Conservation (phyloP, 139 green algal genomes). For the Spirogloea muscicola region DNA sequence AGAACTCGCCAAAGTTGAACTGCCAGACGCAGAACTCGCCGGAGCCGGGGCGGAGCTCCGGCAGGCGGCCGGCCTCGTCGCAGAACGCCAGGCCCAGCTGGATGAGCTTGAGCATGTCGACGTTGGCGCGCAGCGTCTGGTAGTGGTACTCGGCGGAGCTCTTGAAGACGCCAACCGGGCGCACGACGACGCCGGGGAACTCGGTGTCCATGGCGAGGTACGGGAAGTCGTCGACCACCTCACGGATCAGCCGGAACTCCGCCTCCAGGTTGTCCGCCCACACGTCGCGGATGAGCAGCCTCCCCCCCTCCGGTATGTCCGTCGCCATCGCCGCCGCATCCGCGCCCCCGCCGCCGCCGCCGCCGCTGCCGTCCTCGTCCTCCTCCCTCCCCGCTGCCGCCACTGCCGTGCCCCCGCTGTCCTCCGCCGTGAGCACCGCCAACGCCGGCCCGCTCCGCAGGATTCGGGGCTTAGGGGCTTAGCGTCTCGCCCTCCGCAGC, state of each 20-base stretch:
- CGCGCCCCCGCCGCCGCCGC: no score
- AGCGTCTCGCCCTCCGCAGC: no score
- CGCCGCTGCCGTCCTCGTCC: no score
- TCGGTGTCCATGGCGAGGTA: slow-evolving; percentile 99
- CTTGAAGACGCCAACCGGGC: slow-evolving; percentile 92
- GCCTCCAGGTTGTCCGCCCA: slow-evolving; percentile 93
- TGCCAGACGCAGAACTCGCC: slow-evolving; percentile 80
- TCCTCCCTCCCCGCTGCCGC: no score
- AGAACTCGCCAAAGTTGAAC: slow-evolving; percentile 99
- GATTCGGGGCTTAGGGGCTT: no score
- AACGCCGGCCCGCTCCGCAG: no score
- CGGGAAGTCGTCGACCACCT: slow-evolving; percentile 87
- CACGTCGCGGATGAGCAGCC: slow-evolving; percentile 76
- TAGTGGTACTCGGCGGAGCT: slow-evolving; percentile 95
- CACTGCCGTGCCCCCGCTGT: no score
- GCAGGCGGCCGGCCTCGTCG: slow-evolving; percentile 84
- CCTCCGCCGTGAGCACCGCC: no score
- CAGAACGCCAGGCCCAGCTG: slow-evolving; percentile 97
- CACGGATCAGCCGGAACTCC: slow-evolving; percentile 83
- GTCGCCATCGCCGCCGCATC: no score
- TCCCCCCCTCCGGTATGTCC: slow-evolving; percentile 36
- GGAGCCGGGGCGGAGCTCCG: slow-evolving; percentile 18
- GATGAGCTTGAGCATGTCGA: slow-evolving; percentile 99
- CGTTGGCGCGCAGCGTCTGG: slow-evolving; percentile 86
- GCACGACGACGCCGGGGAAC: slow-evolving; percentile 87